Evolutionary conservation across 2,329 filamentous ascomycete genomes (phyloP).

Genomic region (Cordyceps cicadae): DNA sequence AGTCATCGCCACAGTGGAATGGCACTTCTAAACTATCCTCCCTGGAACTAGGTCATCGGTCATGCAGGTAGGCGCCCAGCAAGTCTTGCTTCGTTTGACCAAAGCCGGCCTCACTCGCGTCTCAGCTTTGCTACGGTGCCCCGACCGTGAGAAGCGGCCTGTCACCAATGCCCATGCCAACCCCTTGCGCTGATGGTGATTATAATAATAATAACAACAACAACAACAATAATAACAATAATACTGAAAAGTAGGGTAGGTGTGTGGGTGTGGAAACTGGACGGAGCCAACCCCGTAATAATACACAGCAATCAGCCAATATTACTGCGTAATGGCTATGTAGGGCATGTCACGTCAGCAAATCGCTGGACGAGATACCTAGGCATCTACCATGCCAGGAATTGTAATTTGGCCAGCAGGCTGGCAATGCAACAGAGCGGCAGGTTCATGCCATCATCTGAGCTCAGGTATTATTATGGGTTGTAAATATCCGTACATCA

Average conservation of each 20-base stretch:
- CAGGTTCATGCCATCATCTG: too few relatives aligned
- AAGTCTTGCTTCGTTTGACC: neutral
- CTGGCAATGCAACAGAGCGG: neutral
- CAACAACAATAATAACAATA: neutral
- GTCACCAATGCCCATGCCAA: neutral
- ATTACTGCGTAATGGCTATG: neutral
- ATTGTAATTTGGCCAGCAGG: too few relatives aligned
- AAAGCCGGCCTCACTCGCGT: neutral
- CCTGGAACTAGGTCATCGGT: neutral
- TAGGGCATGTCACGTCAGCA: too few relatives aligned
- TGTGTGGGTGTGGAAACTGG: neutral
- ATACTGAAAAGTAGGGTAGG: neutral
- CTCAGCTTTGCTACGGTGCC: neutral
- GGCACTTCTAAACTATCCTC: neutral
- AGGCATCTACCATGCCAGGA: too few relatives aligned
- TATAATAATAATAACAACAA: neutral
- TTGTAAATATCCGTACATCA: too few relatives aligned
- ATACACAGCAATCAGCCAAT: neutral
- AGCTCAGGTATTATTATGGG: too few relatives aligned
- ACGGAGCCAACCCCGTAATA: neutral
- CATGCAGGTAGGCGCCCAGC: neutral
- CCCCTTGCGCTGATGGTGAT: neutral
- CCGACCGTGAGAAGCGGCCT: neutral
- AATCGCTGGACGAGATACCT: too few relatives aligned
- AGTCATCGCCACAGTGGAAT: slow-evolving; percentile 7